Evolutionary conservation across 345 rosid genomes (phyloP).

Genomic region (Syzygium oleosum): DNA sequence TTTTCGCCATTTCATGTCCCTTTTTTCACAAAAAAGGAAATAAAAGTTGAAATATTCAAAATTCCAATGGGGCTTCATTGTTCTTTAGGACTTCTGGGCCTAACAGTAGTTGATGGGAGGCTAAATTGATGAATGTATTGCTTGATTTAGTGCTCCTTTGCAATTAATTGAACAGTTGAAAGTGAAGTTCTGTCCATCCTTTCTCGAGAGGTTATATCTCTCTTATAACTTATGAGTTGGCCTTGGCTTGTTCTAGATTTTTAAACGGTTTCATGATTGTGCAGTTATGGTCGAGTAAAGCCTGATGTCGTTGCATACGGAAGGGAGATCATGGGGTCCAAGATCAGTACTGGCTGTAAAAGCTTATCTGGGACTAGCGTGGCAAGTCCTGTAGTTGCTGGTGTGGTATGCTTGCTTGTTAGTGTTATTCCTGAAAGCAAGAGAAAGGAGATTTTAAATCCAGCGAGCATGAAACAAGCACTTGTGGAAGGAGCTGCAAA

Average conservation of each 20-base stretch:
- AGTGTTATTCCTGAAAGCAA: conserved; percentile 70
- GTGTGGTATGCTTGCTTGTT: conserved; percentile 89
- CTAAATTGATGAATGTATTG: not conserved
- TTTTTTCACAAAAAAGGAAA: not conserved
- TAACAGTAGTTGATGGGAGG: not conserved
- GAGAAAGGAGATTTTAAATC: conserved; percentile 71
- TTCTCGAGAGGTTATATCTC: not conserved
- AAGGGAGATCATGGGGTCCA: conserved; percentile 93
- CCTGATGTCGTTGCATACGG: conserved; percentile 98
- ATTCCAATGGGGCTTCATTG: not conserved
- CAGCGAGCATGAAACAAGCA: conserved; percentile 99
- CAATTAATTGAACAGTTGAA: not conserved
- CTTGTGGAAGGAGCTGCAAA: conserved; percentile 98
- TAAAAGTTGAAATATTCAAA: not conserved
- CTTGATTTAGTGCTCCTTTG: not conserved
- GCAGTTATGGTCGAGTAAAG: conserved; percentile 90
- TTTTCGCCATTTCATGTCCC: not conserved
- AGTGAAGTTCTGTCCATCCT: not conserved
- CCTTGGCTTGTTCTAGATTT: not conserved
- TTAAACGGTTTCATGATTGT: conserved; percentile 2
- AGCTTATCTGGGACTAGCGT: conserved; percentile 97
- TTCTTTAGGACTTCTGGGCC: not conserved
- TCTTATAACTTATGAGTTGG: not conserved
- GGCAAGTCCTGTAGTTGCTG: conserved; percentile 99
- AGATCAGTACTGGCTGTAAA: conserved; percentile 94